These are phyloP conservation scores for Puccinia novopanici DNA, from an alignment of 1,284 basidiomycete species.

Conservation along the genomic window DNA sequence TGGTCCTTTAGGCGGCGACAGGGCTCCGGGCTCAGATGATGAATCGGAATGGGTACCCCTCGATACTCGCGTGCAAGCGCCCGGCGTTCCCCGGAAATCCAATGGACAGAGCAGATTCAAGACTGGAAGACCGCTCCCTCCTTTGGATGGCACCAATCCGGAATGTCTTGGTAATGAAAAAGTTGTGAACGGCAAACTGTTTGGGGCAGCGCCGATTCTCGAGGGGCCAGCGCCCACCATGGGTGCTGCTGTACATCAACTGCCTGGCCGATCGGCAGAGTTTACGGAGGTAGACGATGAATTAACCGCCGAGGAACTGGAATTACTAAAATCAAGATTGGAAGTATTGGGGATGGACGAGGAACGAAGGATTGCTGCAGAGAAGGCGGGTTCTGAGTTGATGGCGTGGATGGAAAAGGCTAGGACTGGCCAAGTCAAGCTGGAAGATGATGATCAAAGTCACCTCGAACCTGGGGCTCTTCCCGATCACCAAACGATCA, in stretches of 20 bases:
- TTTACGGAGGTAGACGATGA: constrained; percentile 35
- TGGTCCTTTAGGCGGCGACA: constrained; percentile 39
- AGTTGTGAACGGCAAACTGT: constrained; percentile 40
- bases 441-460: constrained; percentile 22
- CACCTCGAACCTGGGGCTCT: not conserved
- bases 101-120: constrained; percentile 26
- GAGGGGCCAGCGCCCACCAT: constrained; percentile 21
- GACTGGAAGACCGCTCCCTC: constrained; percentile 16
- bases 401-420: constrained; percentile 48
- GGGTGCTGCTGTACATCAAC: constrained; percentile 30
- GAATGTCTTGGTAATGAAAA: not conserved
- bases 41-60: constrained; percentile 50
- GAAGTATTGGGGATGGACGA: constrained; percentile 45
- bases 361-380: constrained; percentile 36
- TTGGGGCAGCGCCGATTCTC: constrained; percentile 24
- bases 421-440: constrained; percentile 32
- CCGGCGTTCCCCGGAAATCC: constrained; percentile 25
- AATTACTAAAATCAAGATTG: constrained; percentile 26
- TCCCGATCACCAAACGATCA: not conserved
- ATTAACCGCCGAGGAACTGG: constrained; percentile 32
- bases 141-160: constrained; percentile 3
- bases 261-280: constrained; percentile 15
- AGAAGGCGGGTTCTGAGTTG: constrained; percentile 25
- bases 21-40: constrained; percentile 17
- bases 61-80: constrained; percentile 6